phyloP scores from a whole-genome alignment of 75 land plant species.

The Ceratopteris richardii region DNA sequence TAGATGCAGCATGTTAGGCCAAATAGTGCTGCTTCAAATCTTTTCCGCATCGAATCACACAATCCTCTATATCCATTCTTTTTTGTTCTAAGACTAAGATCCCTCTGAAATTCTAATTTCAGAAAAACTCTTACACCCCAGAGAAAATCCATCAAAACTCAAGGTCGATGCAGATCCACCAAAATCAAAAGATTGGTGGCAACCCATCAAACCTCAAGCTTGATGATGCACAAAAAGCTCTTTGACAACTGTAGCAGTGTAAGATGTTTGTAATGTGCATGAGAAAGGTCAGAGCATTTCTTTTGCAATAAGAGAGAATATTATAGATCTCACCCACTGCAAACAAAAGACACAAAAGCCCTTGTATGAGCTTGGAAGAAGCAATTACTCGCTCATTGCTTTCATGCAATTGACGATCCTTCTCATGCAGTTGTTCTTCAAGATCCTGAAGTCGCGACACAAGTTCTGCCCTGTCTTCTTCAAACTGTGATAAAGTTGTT shows the following conservation, averaged over 20 bases:
- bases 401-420: conserved; percentile 66
- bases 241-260: background rate
- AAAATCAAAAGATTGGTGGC: too few relatives aligned
- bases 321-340: background rate
- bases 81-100: too few relatives aligned
- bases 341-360: background rate
- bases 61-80: too few relatives aligned
- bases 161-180: too few relatives aligned
- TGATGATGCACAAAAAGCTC: too few relatives aligned
- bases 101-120: too few relatives aligned
- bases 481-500: conserved; percentile 34
- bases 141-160: too few relatives aligned
- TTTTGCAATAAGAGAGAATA: background rate
- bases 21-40: background rate
- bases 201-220: background rate
- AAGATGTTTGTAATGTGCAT: background rate
- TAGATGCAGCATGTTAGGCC: background rate
- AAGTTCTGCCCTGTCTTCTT: conserved; percentile 70
- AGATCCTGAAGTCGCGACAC: too few relatives aligned
- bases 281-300: background rate
- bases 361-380: background rate
- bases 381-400: conserved; percentile 75
- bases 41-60: too few relatives aligned
- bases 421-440: too few relatives aligned
- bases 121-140: too few relatives aligned